Conservation (phyloP, 1,284 basidiomycete genomes). For the Ganoderma meredithae region DNA sequence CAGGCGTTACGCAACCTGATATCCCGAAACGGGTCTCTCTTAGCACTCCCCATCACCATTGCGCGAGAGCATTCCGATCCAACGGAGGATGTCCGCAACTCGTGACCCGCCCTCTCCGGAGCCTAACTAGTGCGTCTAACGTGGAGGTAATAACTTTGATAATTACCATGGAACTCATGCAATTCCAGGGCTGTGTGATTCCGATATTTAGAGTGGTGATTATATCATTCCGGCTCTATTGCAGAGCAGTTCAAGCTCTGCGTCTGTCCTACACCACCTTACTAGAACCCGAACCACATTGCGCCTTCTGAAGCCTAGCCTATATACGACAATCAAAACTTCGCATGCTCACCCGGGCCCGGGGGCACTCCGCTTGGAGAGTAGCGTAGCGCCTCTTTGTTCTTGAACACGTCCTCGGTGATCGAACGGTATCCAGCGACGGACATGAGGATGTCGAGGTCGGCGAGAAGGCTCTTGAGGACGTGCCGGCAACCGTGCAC, state of each 20-base stretch:
- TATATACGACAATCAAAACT: constrained; percentile 37
- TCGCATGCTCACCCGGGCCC: constrained; percentile 48
- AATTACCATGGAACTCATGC: not conserved
- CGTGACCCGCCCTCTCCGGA: not conserved
- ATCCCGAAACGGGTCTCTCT: not conserved
- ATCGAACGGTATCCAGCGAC: constrained; percentile 55
- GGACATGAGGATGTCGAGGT: constrained; percentile 65
- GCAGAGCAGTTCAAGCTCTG: not conserved
- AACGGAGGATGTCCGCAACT: not conserved
- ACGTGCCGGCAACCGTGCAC: constrained; percentile 61
- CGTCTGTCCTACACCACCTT: not conserved
- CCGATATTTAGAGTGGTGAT: not conserved
- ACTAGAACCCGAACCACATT: not conserved
- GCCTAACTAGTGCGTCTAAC: not conserved
- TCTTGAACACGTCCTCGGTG: constrained; percentile 45
- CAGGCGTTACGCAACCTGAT: not conserved
- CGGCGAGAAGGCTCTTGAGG: constrained; percentile 65
- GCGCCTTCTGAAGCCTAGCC: not conserved
- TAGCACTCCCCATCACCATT: not conserved
- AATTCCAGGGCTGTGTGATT: not conserved
- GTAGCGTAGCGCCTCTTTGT: constrained; percentile 46
- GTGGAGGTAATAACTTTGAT: not conserved
- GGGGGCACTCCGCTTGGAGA: constrained; percentile 49
- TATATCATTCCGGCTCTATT: not conserved
- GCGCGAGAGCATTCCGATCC: not conserved